Percentiles rank a stretch among this genome's conserved stretches.
These are phyloP conservation scores for Nicotiana paniculata DNA, from an alignment of 257 asterid species.

Conservation along the genomic window DNA sequence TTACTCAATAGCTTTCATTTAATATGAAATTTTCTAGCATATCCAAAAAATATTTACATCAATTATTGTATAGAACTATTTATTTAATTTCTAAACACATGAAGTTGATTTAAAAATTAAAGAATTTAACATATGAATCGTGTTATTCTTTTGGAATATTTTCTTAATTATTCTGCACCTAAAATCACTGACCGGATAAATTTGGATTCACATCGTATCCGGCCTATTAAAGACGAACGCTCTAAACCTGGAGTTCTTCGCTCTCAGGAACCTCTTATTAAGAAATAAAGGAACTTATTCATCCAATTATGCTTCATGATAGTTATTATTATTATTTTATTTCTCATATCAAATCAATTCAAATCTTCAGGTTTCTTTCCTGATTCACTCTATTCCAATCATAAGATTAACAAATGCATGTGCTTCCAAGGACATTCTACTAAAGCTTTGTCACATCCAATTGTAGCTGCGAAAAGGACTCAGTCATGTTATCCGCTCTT, in stretches of 20 bases:
- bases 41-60: not conserved
- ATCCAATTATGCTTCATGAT: not conserved
- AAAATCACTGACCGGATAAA: too few relatives aligned
- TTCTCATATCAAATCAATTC: not conserved
- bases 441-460: conserved; percentile 5
- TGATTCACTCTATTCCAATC: conserved; percentile 1
- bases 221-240: not conserved
- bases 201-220: not conserved
- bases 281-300: too few relatives aligned
- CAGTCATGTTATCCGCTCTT: not conserved
- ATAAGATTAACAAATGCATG: conserved; percentile 6
- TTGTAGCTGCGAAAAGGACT: not conserved
- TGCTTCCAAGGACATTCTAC: not conserved
- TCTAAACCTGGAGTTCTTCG: not conserved
- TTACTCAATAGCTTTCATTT: not conserved
- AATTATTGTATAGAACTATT: not conserved
- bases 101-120: not conserved
- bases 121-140: not conserved
- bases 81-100: not conserved
- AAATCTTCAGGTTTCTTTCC: not conserved
- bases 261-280: not conserved
- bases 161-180: not conserved
- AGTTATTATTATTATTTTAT: not conserved
- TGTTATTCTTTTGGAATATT: too few relatives aligned
- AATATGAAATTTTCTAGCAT: not conserved